Evolutionary conservation across 2,329 filamentous ascomycete species (phyloP).

Genomic region (Alternaria rosae): DNA sequence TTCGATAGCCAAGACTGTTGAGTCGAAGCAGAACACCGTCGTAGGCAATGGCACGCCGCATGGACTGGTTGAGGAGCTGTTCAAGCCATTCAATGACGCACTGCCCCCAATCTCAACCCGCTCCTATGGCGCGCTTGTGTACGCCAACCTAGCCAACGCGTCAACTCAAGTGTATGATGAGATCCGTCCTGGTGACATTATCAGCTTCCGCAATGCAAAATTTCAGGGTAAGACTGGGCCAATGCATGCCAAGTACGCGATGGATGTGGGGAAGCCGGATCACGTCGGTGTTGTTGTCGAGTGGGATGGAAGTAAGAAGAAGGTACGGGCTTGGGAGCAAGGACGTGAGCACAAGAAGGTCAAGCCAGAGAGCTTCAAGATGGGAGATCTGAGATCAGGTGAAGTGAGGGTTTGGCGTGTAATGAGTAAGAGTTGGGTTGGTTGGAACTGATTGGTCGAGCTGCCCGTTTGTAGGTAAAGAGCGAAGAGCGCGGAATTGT

Average conservation of each 20-base stretch:
- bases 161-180: slow-evolving; percentile 89
- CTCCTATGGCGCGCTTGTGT: slow-evolving; percentile 89
- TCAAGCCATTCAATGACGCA: slow-evolving; percentile 75
- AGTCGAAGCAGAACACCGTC: slow-evolving; percentile 76
- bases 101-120: slow-evolving; percentile 86
- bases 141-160: slow-evolving; percentile 93
- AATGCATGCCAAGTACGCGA: slow-evolving; percentile 92
- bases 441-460: slow-evolving; percentile 64
- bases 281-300: slow-evolving; percentile 93
- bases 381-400: slow-evolving; percentile 89
- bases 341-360: slow-evolving; percentile 92
- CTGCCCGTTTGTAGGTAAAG: not conserved
- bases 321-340: slow-evolving; percentile 94
- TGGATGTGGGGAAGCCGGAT: slow-evolving; percentile 85
- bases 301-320: slow-evolving; percentile 99
- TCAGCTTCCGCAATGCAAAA: slow-evolving; percentile 88
- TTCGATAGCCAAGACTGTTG: slow-evolving; percentile 75
- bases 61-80: slow-evolving; percentile 77
- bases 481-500: not conserved
- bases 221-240: slow-evolving; percentile 96
- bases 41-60: slow-evolving; percentile 86
- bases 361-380: slow-evolving; percentile 90
- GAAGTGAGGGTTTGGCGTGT: slow-evolving; percentile 98
- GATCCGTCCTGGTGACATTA: slow-evolving; percentile 90
- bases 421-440: slow-evolving; percentile 90